Evolutionary conservation across 495 filamentous ascomycete genomes (phyloP).

Genomic region (Tuber indicum): DNA sequence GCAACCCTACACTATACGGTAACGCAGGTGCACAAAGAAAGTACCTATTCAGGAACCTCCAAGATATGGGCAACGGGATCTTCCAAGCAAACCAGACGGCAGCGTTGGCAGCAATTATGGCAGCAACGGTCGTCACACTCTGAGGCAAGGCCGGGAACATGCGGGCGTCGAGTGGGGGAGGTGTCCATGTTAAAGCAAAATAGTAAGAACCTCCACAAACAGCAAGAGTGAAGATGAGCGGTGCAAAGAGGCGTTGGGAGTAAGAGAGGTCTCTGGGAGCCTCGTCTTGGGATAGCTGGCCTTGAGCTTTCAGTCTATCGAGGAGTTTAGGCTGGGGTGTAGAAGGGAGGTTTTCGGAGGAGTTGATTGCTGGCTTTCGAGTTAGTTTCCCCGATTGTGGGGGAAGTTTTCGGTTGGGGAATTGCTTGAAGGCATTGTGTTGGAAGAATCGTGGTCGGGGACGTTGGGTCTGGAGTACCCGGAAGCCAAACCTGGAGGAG

Average conservation of each 20-base stretch:
- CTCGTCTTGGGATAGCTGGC: constrained; percentile 26
- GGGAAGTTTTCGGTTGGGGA: constrained; percentile 5
- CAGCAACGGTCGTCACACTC: constrained; percentile 66
- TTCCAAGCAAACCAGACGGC: constrained; percentile 60
- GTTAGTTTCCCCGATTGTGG: constrained; percentile 15
- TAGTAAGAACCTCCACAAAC: constrained; percentile 33
- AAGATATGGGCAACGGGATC: constrained; percentile 54
- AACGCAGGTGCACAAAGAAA: constrained; percentile 66
- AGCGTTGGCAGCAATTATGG: constrained; percentile 60
- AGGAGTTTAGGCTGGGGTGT: constrained; percentile 22
- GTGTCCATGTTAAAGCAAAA: constrained; percentile 33
- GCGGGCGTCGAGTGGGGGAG: constrained; percentile 26
- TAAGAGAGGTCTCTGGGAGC: constrained; percentile 30
- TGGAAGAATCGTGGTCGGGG: constrained; percentile 22
- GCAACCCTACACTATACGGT: constrained; percentile 56
- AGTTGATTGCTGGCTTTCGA: not conserved
- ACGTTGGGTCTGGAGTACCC: constrained; percentile 16
- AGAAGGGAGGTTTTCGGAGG: constrained; percentile 7
- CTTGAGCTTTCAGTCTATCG: constrained; percentile 28
- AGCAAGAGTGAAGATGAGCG: constrained; percentile 37
- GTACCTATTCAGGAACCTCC: constrained; percentile 69
- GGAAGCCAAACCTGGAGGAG: constrained; percentile 8
- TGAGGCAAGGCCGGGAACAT: constrained; percentile 69
- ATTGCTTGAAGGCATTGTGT: constrained; percentile 13
- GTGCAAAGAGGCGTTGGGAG: constrained; percentile 38